A percentile compares a stretch with the other conserved stretches of the same genome.
phyloP scores from a whole-genome alignment of 805 yeast genomes.

The Wickerhamomyces bovis region DNA sequence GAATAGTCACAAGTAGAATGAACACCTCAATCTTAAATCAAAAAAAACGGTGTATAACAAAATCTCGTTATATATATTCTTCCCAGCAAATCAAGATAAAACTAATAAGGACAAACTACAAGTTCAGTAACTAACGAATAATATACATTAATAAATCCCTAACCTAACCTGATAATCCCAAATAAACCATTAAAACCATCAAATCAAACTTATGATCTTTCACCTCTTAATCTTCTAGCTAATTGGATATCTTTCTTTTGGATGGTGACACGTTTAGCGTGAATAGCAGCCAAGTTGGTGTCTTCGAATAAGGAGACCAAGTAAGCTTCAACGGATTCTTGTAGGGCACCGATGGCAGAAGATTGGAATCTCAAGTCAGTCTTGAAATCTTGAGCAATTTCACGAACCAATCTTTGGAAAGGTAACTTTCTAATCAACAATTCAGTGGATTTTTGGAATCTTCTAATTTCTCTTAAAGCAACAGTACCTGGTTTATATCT shows the following conservation, averaged over 20 bases:
- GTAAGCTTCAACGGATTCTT: slow-evolving; percentile 98
- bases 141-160: background rate
- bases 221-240: slow-evolving; percentile 97
- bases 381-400: slow-evolving; percentile 90
- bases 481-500: slow-evolving; percentile 97
- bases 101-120: background rate
- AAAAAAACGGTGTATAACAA: no score
- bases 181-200: background rate
- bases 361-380: slow-evolving; percentile 93
- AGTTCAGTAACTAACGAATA: background rate
- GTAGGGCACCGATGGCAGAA: slow-evolving; percentile 94
- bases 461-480: slow-evolving; percentile 92
- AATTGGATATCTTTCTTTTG: slow-evolving; percentile 97
- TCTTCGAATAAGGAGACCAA: slow-evolving; percentile 93
- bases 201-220: slow-evolving; percentile 55
- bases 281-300: slow-evolving; percentile 96
- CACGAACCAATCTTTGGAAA: slow-evolving; percentile 93
- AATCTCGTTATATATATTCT: no score
- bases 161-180: background rate
- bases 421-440: slow-evolving; percentile 92
- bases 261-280: slow-evolving; percentile 97
- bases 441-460: slow-evolving; percentile 95
- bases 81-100: no score
- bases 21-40: no score
- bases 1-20: no score